phyloP scores from a whole-genome alignment of 352 stramenopile species.

The Globisporangium barbulae region DNA sequence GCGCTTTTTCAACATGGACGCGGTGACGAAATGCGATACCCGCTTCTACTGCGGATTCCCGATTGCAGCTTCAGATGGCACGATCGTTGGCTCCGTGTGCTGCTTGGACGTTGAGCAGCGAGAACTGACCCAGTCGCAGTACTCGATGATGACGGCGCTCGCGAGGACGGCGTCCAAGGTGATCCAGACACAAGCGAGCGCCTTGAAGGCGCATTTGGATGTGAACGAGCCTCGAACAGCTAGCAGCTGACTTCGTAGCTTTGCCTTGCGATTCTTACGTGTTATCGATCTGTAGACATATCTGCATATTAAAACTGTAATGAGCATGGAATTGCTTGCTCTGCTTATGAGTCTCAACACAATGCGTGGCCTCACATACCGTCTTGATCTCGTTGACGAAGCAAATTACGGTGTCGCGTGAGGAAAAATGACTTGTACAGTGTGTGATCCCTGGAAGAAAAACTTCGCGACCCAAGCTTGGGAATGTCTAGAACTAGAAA shows the following conservation, averaged over 20 bases:
- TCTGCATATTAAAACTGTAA: too few relatives aligned
- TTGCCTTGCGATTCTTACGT: too few relatives aligned
- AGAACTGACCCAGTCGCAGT: neutral
- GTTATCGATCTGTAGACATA: too few relatives aligned
- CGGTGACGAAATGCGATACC: neutral
- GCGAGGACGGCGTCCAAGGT: constrained; percentile 2
- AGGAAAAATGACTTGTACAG: too few relatives aligned
- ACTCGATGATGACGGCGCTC: neutral
- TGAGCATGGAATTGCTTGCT: too few relatives aligned
- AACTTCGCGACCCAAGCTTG: neutral
- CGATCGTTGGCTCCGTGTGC: neutral
- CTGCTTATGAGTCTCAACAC: too few relatives aligned
- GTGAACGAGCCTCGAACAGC: neutral
- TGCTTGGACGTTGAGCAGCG: neutral
- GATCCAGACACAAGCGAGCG: neutral
- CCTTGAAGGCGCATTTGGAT: neutral
- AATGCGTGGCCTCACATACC: too few relatives aligned
- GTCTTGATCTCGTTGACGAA: too few relatives aligned
- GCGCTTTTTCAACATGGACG: constrained; percentile 32
- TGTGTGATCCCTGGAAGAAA: neutral
- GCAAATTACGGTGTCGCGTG: too few relatives aligned
- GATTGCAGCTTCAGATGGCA: neutral
- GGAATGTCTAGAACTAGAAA: neutral
- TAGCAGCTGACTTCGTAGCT: too few relatives aligned
- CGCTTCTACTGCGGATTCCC: constrained; percentile 7